phyloP scores from a whole-genome alignment of 352 stramenopile genomes.

The Phytopythium vexans region DNA sequence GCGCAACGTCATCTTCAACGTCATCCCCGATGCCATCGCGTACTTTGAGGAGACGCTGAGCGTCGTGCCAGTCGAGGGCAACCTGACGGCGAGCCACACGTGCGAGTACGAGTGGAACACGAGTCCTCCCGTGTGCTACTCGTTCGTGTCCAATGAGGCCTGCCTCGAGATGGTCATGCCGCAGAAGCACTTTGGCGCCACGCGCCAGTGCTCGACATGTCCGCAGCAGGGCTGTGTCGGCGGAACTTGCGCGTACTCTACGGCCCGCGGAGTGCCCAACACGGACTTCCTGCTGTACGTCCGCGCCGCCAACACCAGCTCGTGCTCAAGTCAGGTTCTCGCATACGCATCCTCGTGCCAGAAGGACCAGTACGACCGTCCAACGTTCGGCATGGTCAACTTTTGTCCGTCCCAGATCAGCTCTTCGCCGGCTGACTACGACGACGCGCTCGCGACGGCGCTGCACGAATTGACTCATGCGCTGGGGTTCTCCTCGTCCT shows the following conservation, averaged over 20 bases:
- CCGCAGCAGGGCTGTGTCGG: slow-evolving; percentile 23
- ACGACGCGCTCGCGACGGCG: slow-evolving; percentile 53
- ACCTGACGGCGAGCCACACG: slow-evolving; percentile 48
- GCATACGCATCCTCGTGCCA: slow-evolving; percentile 77
- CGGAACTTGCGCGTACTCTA: slow-evolving; percentile 25
- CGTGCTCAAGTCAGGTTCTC: slow-evolving; percentile 41
- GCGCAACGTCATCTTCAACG: slow-evolving; percentile 33
- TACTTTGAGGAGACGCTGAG: slow-evolving; percentile 39
- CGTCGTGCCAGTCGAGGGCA: slow-evolving; percentile 63
- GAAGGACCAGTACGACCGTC: slow-evolving; percentile 77
- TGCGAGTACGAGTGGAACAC: slow-evolving; percentile 47
- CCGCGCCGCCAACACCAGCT: slow-evolving; percentile 32
- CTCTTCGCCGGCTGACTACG: slow-evolving; percentile 35
- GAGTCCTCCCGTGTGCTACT: slow-evolving; percentile 45
- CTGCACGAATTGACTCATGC: slow-evolving; percentile 78
- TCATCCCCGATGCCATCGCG: slow-evolving; percentile 52
- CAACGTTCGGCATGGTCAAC: slow-evolving; percentile 80
- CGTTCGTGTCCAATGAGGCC: slow-evolving; percentile 30
- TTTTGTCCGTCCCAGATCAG: slow-evolving; percentile 66
- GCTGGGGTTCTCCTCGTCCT: slow-evolving; percentile 63
- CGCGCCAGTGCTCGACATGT: slow-evolving; percentile 40
- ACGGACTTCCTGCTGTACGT: slow-evolving; percentile 76
- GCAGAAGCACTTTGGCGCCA: slow-evolving; percentile 39
- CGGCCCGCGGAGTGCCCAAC: slow-evolving; percentile 32
- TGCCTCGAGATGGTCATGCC: slow-evolving; percentile 79